Base-by-base conservation (phyloP, 140 eudicot genomes). In the Flaveria floridana region DNA sequence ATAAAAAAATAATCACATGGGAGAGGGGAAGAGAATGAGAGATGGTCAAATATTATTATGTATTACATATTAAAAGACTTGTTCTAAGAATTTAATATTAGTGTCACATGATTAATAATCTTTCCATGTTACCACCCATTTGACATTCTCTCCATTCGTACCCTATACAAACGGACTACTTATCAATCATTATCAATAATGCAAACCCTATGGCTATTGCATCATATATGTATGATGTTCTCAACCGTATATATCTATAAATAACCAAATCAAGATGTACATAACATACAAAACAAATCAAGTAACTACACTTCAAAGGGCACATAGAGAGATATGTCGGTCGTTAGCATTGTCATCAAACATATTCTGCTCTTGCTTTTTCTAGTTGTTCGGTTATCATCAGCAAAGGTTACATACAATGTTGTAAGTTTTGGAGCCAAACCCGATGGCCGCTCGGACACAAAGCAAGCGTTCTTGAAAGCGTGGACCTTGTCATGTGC, bases 401-500 rank as follows among this genome's bases (percentile, higher is more conserved):
- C 86, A 20, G 52, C 80, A 19, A 74, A 25, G 53, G 34, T 59
- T 73, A 78, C 80, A 37, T 78, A 82, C 72, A 82, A 82, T 20
- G 80, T 82, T 21, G 19, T 51, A 2, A 73, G 18, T 20, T 53
- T 21, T 13, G 86, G 86, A 68, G 86, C 83, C 71, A 78, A 78
- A 68, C 5, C 65, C 3, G 46, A 79, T 2, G 86, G 82, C 2
- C 6, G 3, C 15, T 41, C 20, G 8, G 86, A 85, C 77, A 48
- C 89, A 7, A 78, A 71, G 46, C 65, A 44, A 2, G 80, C 82
- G 2, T 85, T 85, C 70, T 56, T 82, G 8, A 76, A 76, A 78
- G 84, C 82, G 25, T 85, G 89, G 89, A 28, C 51, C 39, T 69
- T 79, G 47, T 73, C 89, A 0, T 85, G 89, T 63, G 9, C 42